Evolutionary conservation across 495 filamentous ascomycete species (phyloP), one percentile per base, ranked within the genome.

Genomic region (Pyrenopolyporus hunteri): DNA sequence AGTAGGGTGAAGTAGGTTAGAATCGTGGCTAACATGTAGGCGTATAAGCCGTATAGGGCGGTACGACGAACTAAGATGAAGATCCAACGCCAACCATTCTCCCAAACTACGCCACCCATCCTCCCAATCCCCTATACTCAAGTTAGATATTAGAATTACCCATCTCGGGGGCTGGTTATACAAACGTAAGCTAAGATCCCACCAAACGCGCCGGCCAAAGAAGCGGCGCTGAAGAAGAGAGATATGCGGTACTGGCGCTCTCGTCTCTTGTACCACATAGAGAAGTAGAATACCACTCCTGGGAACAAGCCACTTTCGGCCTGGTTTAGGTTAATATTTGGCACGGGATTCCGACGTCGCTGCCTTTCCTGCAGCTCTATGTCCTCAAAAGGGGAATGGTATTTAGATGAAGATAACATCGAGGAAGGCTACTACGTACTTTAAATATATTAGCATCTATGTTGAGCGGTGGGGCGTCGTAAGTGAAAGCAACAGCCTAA

Each of bases 81-180:
- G 45, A 93, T 92, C 87, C 90, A 93, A 7, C 85, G 78, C 90
- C 90, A 94, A 11, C 90, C 90, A 42, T 80, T 79, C n/a, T 78
- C 74, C 33, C 81, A 84, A 4, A 86, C 86, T 3, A 87, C 77
- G 0, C 86, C 86, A 37, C 74, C 70, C 86, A 91, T 88, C 36
- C 87, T 70, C 6, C 74, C 74, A 32, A 81, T 82, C n/a, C 78
- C 82, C 71, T 73, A 19, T 6, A 62, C 67, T 45, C 28, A 73
- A 74, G 29, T 66, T 44, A 74, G 43, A 1, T 33, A 47, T 25
- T 75, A 5, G 7, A 7, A 13, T 14, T 14, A 8, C 8, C 5
- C 13, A 13, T 10, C 4, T 16, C 7, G 2, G 10, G 23, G 0
- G 0, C 6, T 19, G 36, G 36, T 0, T 35, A 29, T 26, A 72